Evolutionary conservation across 2,329 filamentous ascomycete genomes (phyloP).

Genomic region (Dactylellina leptospora): DNA sequence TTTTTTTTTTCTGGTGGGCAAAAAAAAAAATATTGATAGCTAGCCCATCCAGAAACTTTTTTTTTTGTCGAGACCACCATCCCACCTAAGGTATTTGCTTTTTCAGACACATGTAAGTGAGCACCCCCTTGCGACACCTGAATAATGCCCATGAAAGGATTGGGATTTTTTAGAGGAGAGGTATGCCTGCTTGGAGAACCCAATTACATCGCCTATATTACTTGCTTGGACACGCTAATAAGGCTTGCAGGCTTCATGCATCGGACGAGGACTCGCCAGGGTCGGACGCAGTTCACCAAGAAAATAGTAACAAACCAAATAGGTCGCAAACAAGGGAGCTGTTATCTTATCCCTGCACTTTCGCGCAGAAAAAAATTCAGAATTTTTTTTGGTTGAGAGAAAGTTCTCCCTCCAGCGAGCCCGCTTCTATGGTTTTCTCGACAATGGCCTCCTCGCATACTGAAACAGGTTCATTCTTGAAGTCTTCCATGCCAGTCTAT

Average conservation of each 20-base stretch:
- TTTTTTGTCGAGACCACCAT: slow-evolving; percentile 43
- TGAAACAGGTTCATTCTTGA: too few species aligned
- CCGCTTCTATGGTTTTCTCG: slow-evolving; percentile 1
- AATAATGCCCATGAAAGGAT: slow-evolving; percentile 52
- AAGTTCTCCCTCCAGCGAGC: slow-evolving; percentile 1
- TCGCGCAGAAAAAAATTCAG: slow-evolving; percentile 42
- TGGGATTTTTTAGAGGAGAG: slow-evolving; percentile 33
- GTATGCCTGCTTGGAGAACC: slow-evolving; percentile 10
- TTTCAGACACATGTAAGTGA: slow-evolving; percentile 32
- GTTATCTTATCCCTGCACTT: slow-evolving; percentile 48
- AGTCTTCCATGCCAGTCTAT: too few species aligned
- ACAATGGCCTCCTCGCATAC: too few species aligned
- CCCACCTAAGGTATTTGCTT: slow-evolving; percentile 41
- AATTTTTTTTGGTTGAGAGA: slow-evolving; percentile 40
- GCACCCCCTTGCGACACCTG: slow-evolving; percentile 41
- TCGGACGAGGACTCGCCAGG: slow-evolving; percentile 49
- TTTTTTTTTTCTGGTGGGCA: slow-evolving; percentile 48
- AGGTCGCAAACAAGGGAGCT: slow-evolving; percentile 37
- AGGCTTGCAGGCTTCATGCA: slow-evolving; percentile 51
- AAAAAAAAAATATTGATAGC: slow-evolving; percentile 39
- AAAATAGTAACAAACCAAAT: slow-evolving; percentile 50
- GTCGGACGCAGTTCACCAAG: slow-evolving; percentile 27
- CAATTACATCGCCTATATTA: slow-evolving; percentile 39
- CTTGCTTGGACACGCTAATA: slow-evolving; percentile 36
- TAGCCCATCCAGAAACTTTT: slow-evolving; percentile 32